Evolutionary conservation across 768 basidiomycete genomes (phyloP).

Genomic region (Pleurotus pulmonarius): DNA sequence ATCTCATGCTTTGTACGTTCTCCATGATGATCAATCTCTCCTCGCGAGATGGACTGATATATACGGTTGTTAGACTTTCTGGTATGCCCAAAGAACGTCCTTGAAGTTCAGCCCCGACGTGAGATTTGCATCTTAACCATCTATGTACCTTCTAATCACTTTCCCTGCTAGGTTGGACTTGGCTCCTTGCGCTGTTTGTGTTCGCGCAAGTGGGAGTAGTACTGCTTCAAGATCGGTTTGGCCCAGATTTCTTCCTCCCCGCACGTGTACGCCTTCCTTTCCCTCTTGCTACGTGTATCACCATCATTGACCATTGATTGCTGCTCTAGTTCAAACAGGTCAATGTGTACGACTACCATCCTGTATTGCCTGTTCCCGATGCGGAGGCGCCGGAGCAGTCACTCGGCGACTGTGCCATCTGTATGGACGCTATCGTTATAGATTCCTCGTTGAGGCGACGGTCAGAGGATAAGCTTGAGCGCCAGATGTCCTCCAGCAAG

Average conservation of each 20-base stretch:
- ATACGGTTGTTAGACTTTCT: slow-evolving; percentile 60
- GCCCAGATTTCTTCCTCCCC: slow-evolving; percentile 85
- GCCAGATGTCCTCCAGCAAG: slow-evolving; percentile 12
- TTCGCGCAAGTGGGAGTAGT: slow-evolving; percentile 59
- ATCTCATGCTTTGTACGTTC: slow-evolving; percentile 68
- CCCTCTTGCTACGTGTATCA: not conserved
- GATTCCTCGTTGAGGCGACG: slow-evolving; percentile 37
- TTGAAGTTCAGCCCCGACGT: slow-evolving; percentile 78
- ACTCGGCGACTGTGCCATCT: slow-evolving; percentile 87
- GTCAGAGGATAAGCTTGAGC: slow-evolving; percentile 25
- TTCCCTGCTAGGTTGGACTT: slow-evolving; percentile 55
- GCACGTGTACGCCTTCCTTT: slow-evolving; percentile 41
- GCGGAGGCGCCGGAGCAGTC: slow-evolving; percentile 73
- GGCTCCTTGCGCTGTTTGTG: slow-evolving; percentile 55
- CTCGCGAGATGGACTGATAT: too few species aligned
- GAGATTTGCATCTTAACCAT: slow-evolving; percentile 21
- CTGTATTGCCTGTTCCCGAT: slow-evolving; percentile 66
- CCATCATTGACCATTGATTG: not conserved
- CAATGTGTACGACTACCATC: slow-evolving; percentile 86
- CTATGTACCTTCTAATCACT: not conserved
- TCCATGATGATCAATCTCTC: too few species aligned
- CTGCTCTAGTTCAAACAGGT: slow-evolving; percentile 46
- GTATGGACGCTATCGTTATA: slow-evolving; percentile 81
- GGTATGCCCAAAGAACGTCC: slow-evolving; percentile 79
- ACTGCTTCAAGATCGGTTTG: slow-evolving; percentile 69